Base-by-base conservation (phyloP, 1,284 basidiomycete species). In the Ceratobasidium sp. region DNA sequence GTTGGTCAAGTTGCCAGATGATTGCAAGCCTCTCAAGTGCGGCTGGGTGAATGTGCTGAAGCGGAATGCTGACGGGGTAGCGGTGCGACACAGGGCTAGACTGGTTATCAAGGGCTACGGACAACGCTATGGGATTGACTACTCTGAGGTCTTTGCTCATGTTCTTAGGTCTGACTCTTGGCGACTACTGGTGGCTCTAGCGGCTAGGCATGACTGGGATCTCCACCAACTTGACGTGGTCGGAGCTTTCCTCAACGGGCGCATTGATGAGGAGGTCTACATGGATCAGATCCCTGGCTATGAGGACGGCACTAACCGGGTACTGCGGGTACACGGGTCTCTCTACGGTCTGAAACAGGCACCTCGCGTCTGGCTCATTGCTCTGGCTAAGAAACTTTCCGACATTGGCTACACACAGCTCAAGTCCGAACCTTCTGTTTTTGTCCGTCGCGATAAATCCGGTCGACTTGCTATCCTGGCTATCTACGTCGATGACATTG, bases 171-270 rank as follows among this genome's bases (percentile, higher is more conserved):
- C 55, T 28, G 55, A 58, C 20, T 15, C 55, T 10, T 28, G n/a
- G 33, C 33, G 4, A 33, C 33, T 33, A 33, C 33, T 33, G 33
- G 33, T 89, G 0, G 83, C 86, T 0, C 77, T 87, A 0, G 86
- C 86, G 10, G 84, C 86, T 1, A 77, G 78, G n/a, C 75, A 84
- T 33, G 80, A 84, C 49, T 81, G 80, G n/a, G 82, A 86, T 44
- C 66, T 87, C 0, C 83, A 86, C 26, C 82, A 82, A 60, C 68
- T 83, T 28, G 84, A 86, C 67, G 82, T 85, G 42, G 81, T 82
- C 49, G 82, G 82, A 7, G 85, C 85, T 0, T 86, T 84, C 77
- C 81, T 84, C 18, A 82, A 84, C 69, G 84, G 83, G 9, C 20
- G 66, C 0, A 79, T 86, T 3, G 66, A 82, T 6, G 82, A 83